phyloP scores from a whole-genome alignment of 169 alveolate species.

The Eimeria maxima region DNA sequence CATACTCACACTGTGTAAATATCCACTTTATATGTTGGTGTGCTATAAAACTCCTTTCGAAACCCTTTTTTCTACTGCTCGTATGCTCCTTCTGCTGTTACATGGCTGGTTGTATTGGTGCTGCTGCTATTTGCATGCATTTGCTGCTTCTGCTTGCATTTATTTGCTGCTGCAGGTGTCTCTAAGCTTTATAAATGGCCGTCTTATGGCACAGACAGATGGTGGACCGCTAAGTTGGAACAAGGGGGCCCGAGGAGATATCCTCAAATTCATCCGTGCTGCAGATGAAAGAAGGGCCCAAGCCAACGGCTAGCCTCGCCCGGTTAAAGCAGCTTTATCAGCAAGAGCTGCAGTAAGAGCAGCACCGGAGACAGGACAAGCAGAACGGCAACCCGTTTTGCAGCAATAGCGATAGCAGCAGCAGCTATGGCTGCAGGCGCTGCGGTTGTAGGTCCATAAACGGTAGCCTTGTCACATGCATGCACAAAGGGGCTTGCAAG shows the following conservation, averaged over 20 bases:
- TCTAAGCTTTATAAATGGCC: slow-evolving; percentile 42
- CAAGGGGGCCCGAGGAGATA: slow-evolving; percentile 67
- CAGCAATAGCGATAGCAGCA: neutral
- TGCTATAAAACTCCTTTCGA: neutral
- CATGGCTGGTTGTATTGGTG: no score
- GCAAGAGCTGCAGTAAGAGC: neutral
- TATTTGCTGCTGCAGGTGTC: slow-evolving; percentile 41
- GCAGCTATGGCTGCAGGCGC: neutral
- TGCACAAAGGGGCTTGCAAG: neutral
- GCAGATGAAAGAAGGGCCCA: slow-evolving; percentile 36
- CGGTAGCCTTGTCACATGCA: neutral
- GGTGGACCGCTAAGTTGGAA: slow-evolving; percentile 43
- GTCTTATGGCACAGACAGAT: slow-evolving; percentile 55
- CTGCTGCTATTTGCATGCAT: neutral
- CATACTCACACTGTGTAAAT: neutral
- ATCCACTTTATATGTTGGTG: no score
- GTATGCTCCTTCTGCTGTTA: neutral
- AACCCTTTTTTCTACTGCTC: neutral
- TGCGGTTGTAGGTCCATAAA: neutral
- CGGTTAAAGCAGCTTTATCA: neutral
- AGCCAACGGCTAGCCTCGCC: slow-evolving; percentile 9
- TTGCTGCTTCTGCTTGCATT: neutral
- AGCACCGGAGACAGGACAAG: neutral
- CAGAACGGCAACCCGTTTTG: neutral
- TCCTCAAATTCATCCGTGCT: slow-evolving; percentile 38